Base-by-base conservation (phyloP, 1,284 basidiomycete species). In the Meira miltonrushii region DNA sequence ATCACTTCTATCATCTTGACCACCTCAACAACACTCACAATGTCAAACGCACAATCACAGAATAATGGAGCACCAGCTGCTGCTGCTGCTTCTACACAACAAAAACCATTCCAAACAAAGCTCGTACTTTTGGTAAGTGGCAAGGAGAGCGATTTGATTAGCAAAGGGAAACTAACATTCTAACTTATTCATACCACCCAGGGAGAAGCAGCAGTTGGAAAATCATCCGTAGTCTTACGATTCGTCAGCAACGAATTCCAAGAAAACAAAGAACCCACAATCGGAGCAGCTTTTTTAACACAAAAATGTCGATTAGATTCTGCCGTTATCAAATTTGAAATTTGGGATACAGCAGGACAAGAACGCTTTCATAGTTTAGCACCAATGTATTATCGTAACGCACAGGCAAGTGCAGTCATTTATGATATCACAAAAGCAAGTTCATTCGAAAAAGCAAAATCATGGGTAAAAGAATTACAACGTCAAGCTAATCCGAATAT, bases 401-500 rank as follows among this genome's bases (percentile, higher is more conserved):
- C 94, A 10, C 93, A 97, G 79, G 94, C 94, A 7, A 94, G 93
- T 46, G 92, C 97, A 39, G 94, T 98, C 33, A 93, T 97, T 28
- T 98, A 97, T 81, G 94, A 98, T 79, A 88, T 98, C 58, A 94
- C 91, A 56, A 93, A 92, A 79, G 69, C 71, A 12, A 85, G 88
- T 58, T 96, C 92, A 71, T 85, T 98, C 64, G 95, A 99, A 80
- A 98, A 98, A 81, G 94, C 94, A 61, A 98, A 99, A 82, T 92
- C 92, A 39, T 99, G 94, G 94, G 93, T 99, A 66, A 98, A 97
- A 82, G 94, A 99, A 81, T 84, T 99, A 25, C 95, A 99, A 80
- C 86, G 95, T 65, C 94, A 99, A 79, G 94, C 95, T 40, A 97
- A 95, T 80, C 93, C 94, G 39, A 97, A 96, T 80, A 97, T 98